These are phyloP conservation scores for Zanthoxylum bungeanum DNA, from an alignment of 345 rosid genomes.

Conservation along the genomic window DNA sequence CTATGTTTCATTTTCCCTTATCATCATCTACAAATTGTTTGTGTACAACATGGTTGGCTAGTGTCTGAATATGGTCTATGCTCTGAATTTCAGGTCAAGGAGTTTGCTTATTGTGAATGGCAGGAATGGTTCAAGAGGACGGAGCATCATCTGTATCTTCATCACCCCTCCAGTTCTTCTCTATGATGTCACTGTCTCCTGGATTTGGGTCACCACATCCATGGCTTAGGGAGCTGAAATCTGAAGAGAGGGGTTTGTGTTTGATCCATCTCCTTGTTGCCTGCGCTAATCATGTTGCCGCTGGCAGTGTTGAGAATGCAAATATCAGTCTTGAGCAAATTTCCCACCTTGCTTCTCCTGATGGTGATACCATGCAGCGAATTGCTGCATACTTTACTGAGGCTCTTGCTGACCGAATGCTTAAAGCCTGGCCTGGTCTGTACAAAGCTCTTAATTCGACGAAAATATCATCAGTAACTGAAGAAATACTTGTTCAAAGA, in stretches of 20 bases:
- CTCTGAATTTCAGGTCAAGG: background rate
- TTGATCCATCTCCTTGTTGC: conserved; percentile 52
- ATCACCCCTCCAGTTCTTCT: conserved; percentile 49
- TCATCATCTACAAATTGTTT: background rate
- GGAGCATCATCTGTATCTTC: conserved; percentile 56
- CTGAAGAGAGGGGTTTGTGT: conserved; percentile 66
- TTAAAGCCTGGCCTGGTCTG: conserved; percentile 68
- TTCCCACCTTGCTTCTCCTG: conserved; percentile 62
- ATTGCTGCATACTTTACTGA: conserved; percentile 75
- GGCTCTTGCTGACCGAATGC: conserved; percentile 63
- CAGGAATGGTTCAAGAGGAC: conserved; percentile 52
- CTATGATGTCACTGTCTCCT: conserved; percentile 58
- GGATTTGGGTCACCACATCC: conserved; percentile 60
- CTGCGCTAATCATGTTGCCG: conserved; percentile 64
- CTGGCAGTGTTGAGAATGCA: conserved; percentile 62
- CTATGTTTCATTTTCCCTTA: background rate
- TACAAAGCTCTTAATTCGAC: conserved; percentile 73
- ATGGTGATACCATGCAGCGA: conserved; percentile 71
- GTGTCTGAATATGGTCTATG: background rate
- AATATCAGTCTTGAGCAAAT: conserved; percentile 57
- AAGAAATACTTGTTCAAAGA: conserved; percentile 50
- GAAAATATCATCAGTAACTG: conserved; percentile 35
- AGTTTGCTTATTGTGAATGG: conserved; percentile 22
- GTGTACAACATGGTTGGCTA: background rate
- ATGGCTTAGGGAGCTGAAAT: conserved; percentile 52